Percentiles rank a stretch among this genome's conserved stretches.
Conservation (phyloP, 257 asterid species). For the Gentiana straminea region DNA sequence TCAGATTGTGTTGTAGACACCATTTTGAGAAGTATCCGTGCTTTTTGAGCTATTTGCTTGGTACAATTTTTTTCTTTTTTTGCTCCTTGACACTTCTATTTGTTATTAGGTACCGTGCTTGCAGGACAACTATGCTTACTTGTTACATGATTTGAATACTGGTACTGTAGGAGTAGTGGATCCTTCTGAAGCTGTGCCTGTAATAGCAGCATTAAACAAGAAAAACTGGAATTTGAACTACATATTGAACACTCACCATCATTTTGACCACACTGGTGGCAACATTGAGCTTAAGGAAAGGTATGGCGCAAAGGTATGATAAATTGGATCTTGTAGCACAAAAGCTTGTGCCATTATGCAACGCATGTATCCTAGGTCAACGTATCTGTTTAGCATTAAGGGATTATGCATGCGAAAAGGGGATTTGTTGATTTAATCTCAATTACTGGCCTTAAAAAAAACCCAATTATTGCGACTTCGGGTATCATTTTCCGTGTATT, state of each 20-base stretch:
- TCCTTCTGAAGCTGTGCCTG: constrained; percentile 88
- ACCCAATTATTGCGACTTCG: no score
- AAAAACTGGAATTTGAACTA: constrained; percentile 75
- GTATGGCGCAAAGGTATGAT: constrained; percentile 94
- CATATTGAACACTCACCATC: constrained; percentile 92
- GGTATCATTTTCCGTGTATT: no score
- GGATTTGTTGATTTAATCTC: no score
- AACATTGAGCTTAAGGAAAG: constrained; percentile 80
- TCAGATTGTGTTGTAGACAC: no score
- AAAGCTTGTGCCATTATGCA: no score
- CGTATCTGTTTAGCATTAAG: no score
- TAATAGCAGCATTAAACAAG: constrained; percentile 64
- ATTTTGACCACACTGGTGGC: constrained; percentile 93
- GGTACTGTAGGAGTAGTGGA: constrained; percentile 98
- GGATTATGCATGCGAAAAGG: no score
- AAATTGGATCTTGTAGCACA: constrained; percentile 10
- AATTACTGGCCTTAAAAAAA: no score
- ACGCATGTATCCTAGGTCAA: no score
- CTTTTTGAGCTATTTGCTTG: neutral
- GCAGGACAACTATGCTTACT: constrained; percentile 84
- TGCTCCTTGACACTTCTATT: neutral
- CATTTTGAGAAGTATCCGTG: neutral
- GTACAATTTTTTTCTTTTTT: neutral
- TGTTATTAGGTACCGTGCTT: constrained; percentile 76
- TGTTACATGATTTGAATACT: constrained; percentile 75